Base-by-base conservation (phyloP, 306 rosid species). In the Medicago arabica region DNA sequence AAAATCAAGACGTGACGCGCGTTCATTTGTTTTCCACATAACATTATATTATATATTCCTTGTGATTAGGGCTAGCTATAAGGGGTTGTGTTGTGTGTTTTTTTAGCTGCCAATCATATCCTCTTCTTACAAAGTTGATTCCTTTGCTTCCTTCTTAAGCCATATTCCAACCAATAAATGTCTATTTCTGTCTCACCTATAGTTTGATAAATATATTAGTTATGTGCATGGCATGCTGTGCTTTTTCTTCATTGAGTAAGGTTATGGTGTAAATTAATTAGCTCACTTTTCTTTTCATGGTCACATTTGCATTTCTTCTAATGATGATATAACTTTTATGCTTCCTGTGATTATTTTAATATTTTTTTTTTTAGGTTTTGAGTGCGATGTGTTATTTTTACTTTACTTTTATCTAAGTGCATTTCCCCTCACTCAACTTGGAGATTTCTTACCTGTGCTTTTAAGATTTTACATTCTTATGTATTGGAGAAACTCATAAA, bases 81-180 rank as follows among this genome's bases (percentile, higher is more conserved):
- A 71, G 76, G 71, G 72, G 69, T 75, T 67, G 69, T 63, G 79
- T 78, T 76, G 40, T 67, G 82, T 77, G 83, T 72, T 57, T 77
- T 79, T 82, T 8, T 80, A 80, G 80, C 86, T 79, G 80, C 86
- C 89, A 83, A 64, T 83, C 86, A 73, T 51, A 62, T 80, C 85
- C 85, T 75, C 68, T 69, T 74, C 55, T 46, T 38, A 51, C 70
- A 82, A 88, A 92, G 80, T 67, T 50, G 88, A 86, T 86, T 86
- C 87, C 81, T 61, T 88, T 90, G 92, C 92, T 92, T 90, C 93
- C 86, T 83, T 83, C 92, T 87, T 86, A 88, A 87, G 96, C 93
- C 92, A 92, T 75, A 31, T 87, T 80, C 83, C 75, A 58, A 39
- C 72, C 81, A 73, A 64, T 83, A 71, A 54, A n/a, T 11, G 16